Base-by-base conservation (phyloP, 2,329 filamentous ascomycete species). In the Calonectria hawksworthii region DNA sequence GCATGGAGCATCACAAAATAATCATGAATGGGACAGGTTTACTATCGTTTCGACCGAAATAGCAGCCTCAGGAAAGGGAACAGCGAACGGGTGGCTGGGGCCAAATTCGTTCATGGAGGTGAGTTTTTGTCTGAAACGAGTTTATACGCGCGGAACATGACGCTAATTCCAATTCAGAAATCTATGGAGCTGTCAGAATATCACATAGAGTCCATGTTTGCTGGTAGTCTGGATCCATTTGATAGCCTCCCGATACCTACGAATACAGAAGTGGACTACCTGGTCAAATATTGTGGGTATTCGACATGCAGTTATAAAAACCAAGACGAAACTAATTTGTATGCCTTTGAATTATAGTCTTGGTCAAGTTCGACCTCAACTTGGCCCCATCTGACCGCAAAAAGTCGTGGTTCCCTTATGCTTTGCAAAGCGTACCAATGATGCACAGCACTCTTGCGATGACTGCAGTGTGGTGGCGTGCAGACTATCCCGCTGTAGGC, bases 371-470 rank as follows among this genome's bases (percentile, higher is more conserved):
- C 6, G 32, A 70, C 11, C n/a, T 64, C 38, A 34, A 16, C 18
- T 32, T 41, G 18, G 23, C 56, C 34, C 52, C 59, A 54, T 30
- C 23, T 11, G 56, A 70, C 26, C 44, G 68, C 30, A 52, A 23
- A 4, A 54, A 21, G 2, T 51, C 56, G 6, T 70, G 68, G 68
- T 51, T 70, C 32, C 47, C 68, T 21, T 70, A 65, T 8, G 68
- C 68, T 30, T 6, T 70, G 9, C 68, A 64, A 23, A 70, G 47
- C 32, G 56, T 44, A 9, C 47, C 68, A 34, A 54, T 70, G 68
- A 70, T 70, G 59, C 68, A 70, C 32, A 70, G 68, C 34, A 70
- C 68, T 51, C 68, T 70, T 18, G 68, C 68, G 1, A 70, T 70
- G 68, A 51, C 68, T 30, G 68, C 68, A 10, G 23, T 23, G 8